Conservation (phyloP, 345 rosid genomes). For the Erysimum cheiranthoides region DNA sequence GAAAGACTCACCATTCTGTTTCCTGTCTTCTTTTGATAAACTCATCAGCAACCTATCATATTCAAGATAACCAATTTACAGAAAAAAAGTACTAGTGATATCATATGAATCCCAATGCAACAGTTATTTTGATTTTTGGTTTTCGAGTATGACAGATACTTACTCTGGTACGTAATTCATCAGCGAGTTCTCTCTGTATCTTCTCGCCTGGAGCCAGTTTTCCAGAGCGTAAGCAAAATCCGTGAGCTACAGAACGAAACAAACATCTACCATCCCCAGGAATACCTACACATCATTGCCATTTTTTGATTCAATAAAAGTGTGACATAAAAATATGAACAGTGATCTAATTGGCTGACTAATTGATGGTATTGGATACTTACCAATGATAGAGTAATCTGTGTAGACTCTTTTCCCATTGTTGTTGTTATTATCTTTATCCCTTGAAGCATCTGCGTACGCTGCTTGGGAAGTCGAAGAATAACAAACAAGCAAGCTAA, state of each 20-base stretch:
- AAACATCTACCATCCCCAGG: constrained; percentile 98
- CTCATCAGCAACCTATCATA: constrained; percentile 90
- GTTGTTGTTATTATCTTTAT: constrained; percentile 48
- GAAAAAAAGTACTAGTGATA: background rate
- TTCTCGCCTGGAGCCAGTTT: constrained; percentile 67
- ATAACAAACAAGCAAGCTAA: constrained; percentile 74
- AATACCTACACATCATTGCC: constrained; percentile 60
- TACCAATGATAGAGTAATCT: constrained; percentile 84
- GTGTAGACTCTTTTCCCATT: constrained; percentile 83
- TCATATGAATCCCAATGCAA: background rate
- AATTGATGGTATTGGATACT: background rate
- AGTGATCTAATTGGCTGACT: background rate
- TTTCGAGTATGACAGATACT: constrained; percentile 18
- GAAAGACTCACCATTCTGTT: constrained; percentile 74
- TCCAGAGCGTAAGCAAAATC: constrained; percentile 74
- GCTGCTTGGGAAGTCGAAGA: constrained; percentile 67
- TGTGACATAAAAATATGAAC: background rate
- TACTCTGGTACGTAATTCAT: constrained; percentile 70
- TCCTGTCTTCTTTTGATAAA: constrained; percentile 89
- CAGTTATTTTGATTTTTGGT: background rate
- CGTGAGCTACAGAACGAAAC: constrained; percentile 94
- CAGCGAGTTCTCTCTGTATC: constrained; percentile 80
- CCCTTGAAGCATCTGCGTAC: constrained; percentile 61
- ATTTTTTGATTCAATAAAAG: background rate
- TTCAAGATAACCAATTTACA: constrained; percentile 21